Evolutionary conservation across 768 basidiomycete species (phyloP).

Genomic region (Daedaleopsis nitida): DNA sequence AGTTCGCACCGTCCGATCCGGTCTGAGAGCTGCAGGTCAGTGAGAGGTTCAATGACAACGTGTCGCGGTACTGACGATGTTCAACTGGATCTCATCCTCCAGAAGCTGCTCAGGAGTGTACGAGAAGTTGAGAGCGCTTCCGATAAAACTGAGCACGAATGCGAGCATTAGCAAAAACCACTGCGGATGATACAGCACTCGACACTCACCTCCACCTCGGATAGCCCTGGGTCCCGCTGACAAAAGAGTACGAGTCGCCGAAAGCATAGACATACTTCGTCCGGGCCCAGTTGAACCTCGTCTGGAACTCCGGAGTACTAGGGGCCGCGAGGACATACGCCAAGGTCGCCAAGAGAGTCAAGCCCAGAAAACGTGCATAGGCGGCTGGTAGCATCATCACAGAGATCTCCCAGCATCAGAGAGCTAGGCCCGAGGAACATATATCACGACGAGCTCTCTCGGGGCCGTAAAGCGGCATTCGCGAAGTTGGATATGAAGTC

Average conservation of each 20-base stretch:
- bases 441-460: too few species aligned
- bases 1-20: conserved; percentile 54
- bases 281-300: conserved; percentile 42
- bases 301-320: neutral
- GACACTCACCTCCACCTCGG: conserved; percentile 48
- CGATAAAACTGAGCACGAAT: conserved; percentile 43
- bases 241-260: conserved; percentile 58
- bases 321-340: neutral
- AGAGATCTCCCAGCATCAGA: too few species aligned
- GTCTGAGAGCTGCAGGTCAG: conserved; percentile 35
- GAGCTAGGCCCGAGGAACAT: too few species aligned
- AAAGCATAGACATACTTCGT: conserved; percentile 52
- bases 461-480: neutral
- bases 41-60: too few species aligned
- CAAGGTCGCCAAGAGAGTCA: neutral
- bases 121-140: conserved; percentile 41
- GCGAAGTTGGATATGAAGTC: neutral
- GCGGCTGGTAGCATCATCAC: too few species aligned
- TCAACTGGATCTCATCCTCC: conserved; percentile 44
- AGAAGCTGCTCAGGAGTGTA: conserved; percentile 46
- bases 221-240: conserved; percentile 47
- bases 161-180: neutral
- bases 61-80: conserved; percentile 35
- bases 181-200: neutral
- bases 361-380: too few species aligned